phyloP scores from a whole-genome alignment of 2,329 filamentous ascomycete species.

The Colletotrichum lindemuthianum region DNA sequence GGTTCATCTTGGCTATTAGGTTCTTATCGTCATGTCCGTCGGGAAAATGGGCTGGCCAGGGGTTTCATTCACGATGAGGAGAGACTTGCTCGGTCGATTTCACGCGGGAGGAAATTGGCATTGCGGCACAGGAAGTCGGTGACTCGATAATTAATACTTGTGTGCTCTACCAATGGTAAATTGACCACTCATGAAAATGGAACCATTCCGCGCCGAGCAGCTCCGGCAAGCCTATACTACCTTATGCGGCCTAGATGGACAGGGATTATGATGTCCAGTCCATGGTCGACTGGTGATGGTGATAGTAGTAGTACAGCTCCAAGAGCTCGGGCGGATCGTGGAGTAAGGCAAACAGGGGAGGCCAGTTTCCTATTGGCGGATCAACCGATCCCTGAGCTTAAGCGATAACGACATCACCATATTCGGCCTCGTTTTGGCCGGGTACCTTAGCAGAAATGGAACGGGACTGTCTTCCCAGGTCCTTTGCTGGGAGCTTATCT shows the following conservation, averaged over 20 bases:
- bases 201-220: constrained; percentile 10
- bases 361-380: too few relatives aligned
- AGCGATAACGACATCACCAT: too few relatives aligned
- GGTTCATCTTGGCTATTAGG: background rate
- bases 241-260: background rate
- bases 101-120: constrained; percentile 11
- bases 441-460: too few relatives aligned
- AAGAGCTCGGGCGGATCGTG: constrained; percentile 6
- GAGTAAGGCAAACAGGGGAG: too few relatives aligned
- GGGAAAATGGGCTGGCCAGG: background rate
- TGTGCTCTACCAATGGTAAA: background rate
- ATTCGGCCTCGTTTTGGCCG: too few relatives aligned
- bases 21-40: constrained; percentile 6
- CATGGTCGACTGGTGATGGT: background rate
- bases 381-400: too few relatives aligned
- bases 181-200: constrained; percentile 13
- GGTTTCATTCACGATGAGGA: constrained; percentile 5
- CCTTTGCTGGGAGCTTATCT: too few relatives aligned
- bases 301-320: background rate
- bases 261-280: constrained; percentile 3
- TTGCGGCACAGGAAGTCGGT: constrained; percentile 27
- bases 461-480: too few relatives aligned
- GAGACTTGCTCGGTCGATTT: background rate
- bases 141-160: background rate
- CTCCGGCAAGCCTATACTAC: background rate